A percentile compares a stretch with the other conserved stretches of the same genome.
Evolutionary conservation across 352 stramenopile genomes (phyloP).

Genomic region (Phytophthora rubi): DNA sequence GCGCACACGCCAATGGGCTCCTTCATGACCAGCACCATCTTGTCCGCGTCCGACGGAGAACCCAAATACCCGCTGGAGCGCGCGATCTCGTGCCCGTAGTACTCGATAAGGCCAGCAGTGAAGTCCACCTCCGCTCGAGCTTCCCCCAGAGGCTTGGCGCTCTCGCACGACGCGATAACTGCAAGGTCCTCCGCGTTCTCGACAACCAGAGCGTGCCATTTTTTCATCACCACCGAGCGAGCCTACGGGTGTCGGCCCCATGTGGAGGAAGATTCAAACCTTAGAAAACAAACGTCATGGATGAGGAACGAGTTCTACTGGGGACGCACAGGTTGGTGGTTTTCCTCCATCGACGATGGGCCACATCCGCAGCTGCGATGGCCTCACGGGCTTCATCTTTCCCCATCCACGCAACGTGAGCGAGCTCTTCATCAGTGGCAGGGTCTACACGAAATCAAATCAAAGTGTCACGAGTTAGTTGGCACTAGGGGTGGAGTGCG

Average conservation of each 20-base stretch:
- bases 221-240: slow-evolving; percentile 57
- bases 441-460: slow-evolving; percentile 28
- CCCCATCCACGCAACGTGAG: slow-evolving; percentile 60
- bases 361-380: slow-evolving; percentile 60
- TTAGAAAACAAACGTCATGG: background rate
- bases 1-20: slow-evolving; percentile 94
- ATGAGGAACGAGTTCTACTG: background rate
- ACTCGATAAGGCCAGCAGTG: slow-evolving; percentile 93
- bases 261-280: background rate
- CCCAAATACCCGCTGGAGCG: slow-evolving; percentile 80
- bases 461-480: background rate
- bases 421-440: slow-evolving; percentile 61
- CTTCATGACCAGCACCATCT: slow-evolving; percentile 73
- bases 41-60: slow-evolving; percentile 39
- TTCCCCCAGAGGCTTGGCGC: slow-evolving; percentile 95
- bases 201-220: slow-evolving; percentile 60
- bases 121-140: slow-evolving; percentile 93
- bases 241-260: slow-evolving; percentile 15
- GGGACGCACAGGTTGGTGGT: slow-evolving; percentile 40
- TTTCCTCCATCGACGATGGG: slow-evolving; percentile 66
- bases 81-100: slow-evolving; percentile 93
- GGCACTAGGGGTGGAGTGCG: background rate
- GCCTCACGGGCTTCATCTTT: slow-evolving; percentile 58
- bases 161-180: slow-evolving; percentile 94
- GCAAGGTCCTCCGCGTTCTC: slow-evolving; percentile 74